phyloP scores from a whole-genome alignment of 192 early-diverging fungal genomes.

The Podila horticola region DNA sequence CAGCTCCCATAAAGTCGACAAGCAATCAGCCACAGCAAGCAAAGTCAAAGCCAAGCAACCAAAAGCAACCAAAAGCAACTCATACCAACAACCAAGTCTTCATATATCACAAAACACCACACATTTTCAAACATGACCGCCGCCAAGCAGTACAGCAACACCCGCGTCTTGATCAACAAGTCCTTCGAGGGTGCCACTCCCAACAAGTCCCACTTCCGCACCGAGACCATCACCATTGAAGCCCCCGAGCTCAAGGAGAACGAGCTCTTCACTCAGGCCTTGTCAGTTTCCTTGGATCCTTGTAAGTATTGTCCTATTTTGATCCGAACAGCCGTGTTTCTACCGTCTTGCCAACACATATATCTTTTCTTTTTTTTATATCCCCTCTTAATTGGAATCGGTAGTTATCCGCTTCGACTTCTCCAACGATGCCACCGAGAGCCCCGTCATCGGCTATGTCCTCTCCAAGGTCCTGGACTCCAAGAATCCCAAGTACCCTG shows the following conservation, averaged over 20 bases:
- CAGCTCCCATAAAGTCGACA: too few relatives aligned
- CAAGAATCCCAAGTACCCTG: slow-evolving; percentile 60
- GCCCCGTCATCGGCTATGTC: slow-evolving; percentile 67
- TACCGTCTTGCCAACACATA: background rate
- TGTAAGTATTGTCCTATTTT: slow-evolving; percentile 59
- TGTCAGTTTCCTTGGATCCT: slow-evolving; percentile 75
- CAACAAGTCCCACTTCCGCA: slow-evolving; percentile 9
- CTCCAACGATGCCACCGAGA: slow-evolving; percentile 42
- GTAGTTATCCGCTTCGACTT: background rate
- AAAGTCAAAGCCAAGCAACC: too few relatives aligned
- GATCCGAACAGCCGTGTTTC: background rate
- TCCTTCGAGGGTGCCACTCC: slow-evolving; percentile 8
- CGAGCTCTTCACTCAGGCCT: slow-evolving; percentile 64
- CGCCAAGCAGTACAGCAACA: slow-evolving; percentile 7
- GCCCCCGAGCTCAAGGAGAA: slow-evolving; percentile 47
- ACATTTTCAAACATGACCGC: slow-evolving; percentile 42
- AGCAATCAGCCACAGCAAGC: too few relatives aligned
- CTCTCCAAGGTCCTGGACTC: slow-evolving; percentile 74
- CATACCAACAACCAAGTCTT: background rate
- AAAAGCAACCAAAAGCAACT: too few relatives aligned
- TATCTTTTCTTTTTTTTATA: background rate
- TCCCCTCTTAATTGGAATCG: background rate
- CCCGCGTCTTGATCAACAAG: slow-evolving; percentile 16
- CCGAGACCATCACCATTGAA: background rate
- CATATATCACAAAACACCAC: background rate